These are phyloP conservation scores for Zygnema cylindricum DNA, from an alignment of 139 green algal genomes.

Conservation along the genomic window DNA sequence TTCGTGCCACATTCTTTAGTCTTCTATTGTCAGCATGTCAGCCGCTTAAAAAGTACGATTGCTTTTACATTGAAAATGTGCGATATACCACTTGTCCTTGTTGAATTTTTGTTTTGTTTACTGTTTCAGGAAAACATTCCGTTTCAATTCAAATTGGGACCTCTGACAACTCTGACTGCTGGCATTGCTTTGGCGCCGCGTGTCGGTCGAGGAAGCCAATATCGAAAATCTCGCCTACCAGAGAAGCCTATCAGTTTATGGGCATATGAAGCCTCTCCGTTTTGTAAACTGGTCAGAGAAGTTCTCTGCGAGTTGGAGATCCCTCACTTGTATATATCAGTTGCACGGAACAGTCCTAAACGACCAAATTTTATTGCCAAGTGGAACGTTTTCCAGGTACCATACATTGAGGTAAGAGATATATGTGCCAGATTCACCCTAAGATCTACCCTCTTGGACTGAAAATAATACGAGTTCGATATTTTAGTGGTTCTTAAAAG, in stretches of 20 bases:
- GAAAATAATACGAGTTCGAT: too few species aligned
- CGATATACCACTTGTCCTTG: too few species aligned
- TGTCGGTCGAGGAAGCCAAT: background rate
- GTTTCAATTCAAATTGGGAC: constrained; percentile 40
- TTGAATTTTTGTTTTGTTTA: background rate
- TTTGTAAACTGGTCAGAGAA: constrained; percentile 64
- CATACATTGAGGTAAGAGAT: background rate
- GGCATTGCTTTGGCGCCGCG: constrained; percentile 29
- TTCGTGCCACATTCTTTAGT: too few species aligned
- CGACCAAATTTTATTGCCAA: background rate
- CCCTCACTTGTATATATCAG: constrained; percentile 52
- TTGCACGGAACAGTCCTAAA: background rate
- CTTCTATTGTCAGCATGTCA: too few species aligned
- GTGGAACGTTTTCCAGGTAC: background rate
- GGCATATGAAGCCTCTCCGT: constrained; percentile 51
- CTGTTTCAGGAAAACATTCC: constrained; percentile 26
- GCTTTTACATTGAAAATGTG: too few species aligned
- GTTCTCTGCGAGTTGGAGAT: constrained; percentile 63
- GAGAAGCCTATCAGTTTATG: background rate
- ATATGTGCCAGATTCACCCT: too few species aligned
- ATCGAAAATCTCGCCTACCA: background rate
- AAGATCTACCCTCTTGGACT: too few species aligned
- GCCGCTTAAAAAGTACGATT: too few species aligned
- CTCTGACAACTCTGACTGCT: constrained; percentile 36
- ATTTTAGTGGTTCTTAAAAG: too few species aligned